Base-by-base conservation (phyloP, 768 basidiomycete genomes). In the Favolaschia claudopus region DNA sequence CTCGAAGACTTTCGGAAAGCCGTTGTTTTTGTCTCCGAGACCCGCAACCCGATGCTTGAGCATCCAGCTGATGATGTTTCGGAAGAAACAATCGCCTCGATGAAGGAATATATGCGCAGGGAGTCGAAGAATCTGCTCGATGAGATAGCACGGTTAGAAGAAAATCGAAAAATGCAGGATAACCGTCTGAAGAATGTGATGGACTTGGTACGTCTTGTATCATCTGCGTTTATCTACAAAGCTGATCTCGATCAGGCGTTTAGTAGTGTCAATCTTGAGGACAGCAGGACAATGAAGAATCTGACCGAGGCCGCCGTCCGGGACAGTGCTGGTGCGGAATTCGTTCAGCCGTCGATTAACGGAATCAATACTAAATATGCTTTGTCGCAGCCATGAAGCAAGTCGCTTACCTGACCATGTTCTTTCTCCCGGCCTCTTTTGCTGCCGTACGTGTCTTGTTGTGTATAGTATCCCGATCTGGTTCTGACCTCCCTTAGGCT, bases 391-490 rank as follows among this genome's bases (percentile, higher is more conserved):
- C 79, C 17, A 81, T 82, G 76, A 82, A 82, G 55, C 76, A 85
- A 50, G 80, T 88, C 29, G 78, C 84, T 0, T 86, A 85, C 58
- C 70, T 88, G 2, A 84, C 85, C 0, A 87, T 87, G 84, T 66
- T 86, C 17, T 88, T 87, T 68, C 72, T 88, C 9, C 87, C 87
- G 0, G 80, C 83, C 2, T 79, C 79, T 14, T 83, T 88, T 43
- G 70, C 76, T 29, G 78, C 79, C 8, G 79, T 80, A 64, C 48
- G 74, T 69, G 44, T 37, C 45, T 9, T 25, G 15, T 25, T 34
- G 25, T 22, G 27, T 43, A 12, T 27, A 6, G 9, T 2, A 13
- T 38, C 7, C 3, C 14, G 29, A 29, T 34, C 25, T 50, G 33
- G 24, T 51, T 27, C 5, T 8, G n/a, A 4, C 15, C 34, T 36